These are phyloP conservation scores for Somion occarium DNA, from an alignment of 1,284 basidiomycete species.

Conservation along the genomic window DNA sequence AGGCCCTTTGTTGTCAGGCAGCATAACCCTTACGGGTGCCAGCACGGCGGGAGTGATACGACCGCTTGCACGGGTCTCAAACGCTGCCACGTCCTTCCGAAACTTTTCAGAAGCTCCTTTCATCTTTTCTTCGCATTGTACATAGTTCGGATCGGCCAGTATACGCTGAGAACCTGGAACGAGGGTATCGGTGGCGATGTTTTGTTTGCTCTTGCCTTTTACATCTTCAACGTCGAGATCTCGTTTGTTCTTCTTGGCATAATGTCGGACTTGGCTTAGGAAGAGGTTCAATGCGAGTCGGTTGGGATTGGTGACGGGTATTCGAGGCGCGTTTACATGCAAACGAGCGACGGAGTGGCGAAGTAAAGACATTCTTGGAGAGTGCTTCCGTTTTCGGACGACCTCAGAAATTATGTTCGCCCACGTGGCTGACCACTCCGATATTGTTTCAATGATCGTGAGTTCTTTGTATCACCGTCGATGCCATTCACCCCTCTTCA, in stretches of 20 bases:
- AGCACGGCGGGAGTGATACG: slow-evolving; percentile 69
- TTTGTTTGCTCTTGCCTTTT: slow-evolving; percentile 3
- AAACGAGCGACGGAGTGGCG: neutral
- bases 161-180: slow-evolving; percentile 32
- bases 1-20: slow-evolving; percentile 35
- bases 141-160: slow-evolving; percentile 43
- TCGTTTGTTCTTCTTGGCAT: slow-evolving; percentile 13
- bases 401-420: too few species aligned
- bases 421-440: too few species aligned
- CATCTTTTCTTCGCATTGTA: slow-evolving; percentile 62
- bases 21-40: slow-evolving; percentile 58
- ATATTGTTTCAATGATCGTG: too few species aligned
- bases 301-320: neutral
- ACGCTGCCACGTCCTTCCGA: slow-evolving; percentile 60
- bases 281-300: neutral
- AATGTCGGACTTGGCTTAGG: slow-evolving; percentile 4
- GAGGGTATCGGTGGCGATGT: slow-evolving; percentile 18
- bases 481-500: too few species aligned
- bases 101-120: slow-evolving; percentile 58
- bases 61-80: slow-evolving; percentile 69
- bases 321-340: neutral
- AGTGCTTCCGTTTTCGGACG: neutral
- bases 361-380: neutral
- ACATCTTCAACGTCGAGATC: slow-evolving; percentile 2
- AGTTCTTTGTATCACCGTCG: too few species aligned